Conservation (phyloP, 306 rosid species). For the Lathyrus oleraceus region DNA sequence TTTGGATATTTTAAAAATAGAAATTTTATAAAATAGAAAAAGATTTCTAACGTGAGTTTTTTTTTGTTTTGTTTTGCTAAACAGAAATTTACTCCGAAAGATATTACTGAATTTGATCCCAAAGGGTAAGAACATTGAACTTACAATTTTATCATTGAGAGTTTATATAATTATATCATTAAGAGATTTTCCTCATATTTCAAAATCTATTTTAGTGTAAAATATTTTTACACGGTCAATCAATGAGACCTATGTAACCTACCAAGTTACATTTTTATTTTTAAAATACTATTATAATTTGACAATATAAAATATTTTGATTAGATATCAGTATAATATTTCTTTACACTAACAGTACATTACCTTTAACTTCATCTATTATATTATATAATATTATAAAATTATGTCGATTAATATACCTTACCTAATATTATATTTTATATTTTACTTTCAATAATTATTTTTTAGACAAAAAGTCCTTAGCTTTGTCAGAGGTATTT, state of each 20-base stretch:
- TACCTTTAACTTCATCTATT: no score
- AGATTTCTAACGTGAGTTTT: neutral
- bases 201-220: neutral
- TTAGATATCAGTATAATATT: no score
- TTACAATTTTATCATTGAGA: neutral
- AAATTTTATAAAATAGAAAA: neutral
- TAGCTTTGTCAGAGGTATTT: constrained; percentile 37
- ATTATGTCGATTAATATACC: neutral
- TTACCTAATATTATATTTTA: neutral
- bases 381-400: neutral
- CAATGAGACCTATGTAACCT: no score
- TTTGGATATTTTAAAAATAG: no score
- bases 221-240: no score
- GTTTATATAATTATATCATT: neutral
- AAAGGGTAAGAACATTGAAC: constrained; percentile 45
- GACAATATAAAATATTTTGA: no score
- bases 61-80: constrained; percentile 10
- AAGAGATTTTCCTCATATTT: neutral
- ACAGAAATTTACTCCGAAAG: constrained; percentile 39
- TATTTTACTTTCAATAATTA: neutral
- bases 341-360: no score
- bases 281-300: no score
- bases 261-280: no score
- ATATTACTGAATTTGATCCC: constrained; percentile 68
- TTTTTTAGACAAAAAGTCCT: constrained; percentile 31